Base-by-base conservation (phyloP, 1,139 yeast species). In the Pichia sp. region DNA sequence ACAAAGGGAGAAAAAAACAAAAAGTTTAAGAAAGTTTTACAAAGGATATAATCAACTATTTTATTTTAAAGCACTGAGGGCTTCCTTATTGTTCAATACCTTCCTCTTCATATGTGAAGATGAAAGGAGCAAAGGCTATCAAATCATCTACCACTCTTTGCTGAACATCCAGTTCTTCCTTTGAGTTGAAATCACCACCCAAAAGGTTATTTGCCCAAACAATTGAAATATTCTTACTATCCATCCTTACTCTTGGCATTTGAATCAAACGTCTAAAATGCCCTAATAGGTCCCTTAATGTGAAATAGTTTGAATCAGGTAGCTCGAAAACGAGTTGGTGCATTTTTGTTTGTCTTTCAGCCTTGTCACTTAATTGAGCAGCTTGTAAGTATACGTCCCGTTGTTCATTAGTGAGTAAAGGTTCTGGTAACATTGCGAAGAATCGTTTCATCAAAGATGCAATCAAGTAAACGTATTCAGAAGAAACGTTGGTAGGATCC, bases 171-270 rank as follows among this genome's bases (percentile, higher is more conserved):
- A 91, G 80, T 64, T 90, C 97, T 59, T 85, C 89, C 5, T 87
- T 85, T 59, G 79, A 80, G 63, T 82, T 87, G 8, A 58, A 57
- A 43, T 58, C 59, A 3, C 59, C 59, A 52, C 81, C 79, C 67
- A 93, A 78, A 51, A 93, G 72, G 1, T 90, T 89, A 12, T 97
- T 96, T 0, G 97, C 97, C 98, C 99, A 93, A 51, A 92, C 90
- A 50, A 87, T 87, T 48, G 95, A 87, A 63, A 92, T 71, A 55
- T 86, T 85, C 64, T 84, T 85, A 53, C 84, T 77, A 49, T 84
- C 83, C 99, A 93, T 93, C 67, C 95, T 78, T 8, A 93, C 85
- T 53, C 85, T 80, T 62, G 87, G 84, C 40, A 65, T 58, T 24
- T 61, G 48, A 31, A 61, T 61, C 29, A 67, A 51, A 14, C 58